Evolutionary conservation across 148 eudicot species (phyloP), one percentile per base, ranked within the genome.

Genomic region (Vaccinium vitisidaea): DNA sequence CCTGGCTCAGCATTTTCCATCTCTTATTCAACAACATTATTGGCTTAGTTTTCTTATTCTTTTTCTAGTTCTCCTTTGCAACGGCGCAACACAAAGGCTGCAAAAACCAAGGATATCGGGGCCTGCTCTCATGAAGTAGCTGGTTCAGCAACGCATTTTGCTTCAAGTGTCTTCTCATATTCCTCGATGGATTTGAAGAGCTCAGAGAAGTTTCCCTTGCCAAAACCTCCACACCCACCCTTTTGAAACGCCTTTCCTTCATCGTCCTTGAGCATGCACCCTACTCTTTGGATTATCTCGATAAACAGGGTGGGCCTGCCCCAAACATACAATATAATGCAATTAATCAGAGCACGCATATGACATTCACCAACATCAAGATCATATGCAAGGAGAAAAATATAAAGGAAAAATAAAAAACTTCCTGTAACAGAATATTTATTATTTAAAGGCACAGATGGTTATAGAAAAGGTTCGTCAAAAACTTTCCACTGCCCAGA

Each of bases 151-250:
- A 79, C 85, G 50, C 25, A 83, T 80, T 90, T 92, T 36, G 92
- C 91, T 89, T 96, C 98, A 6, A 96, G 98, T 25, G 95, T 93
- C 86, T 94, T 96, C 90, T 96, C 99, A n/a, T 91, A 96, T 78
- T 96, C 99, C 83, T 96, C 99, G 1, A 96, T 94, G n/a, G 99
- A 96, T 77, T 92, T 94, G 83, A 94, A 96, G 83, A 96, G 98
- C 91, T 94, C 98, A 0, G 98, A 92, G 88, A 96, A 94, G 87
- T 96, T 96, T 14, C 99, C 99, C 84, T 96, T 96, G n/a, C 99
- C 99, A 43, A 96, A 96, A 69, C 99, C 99, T 86, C 99, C 99
- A 81, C 99, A 96, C 0, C 98, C 98, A 48, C 95, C 97, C 88
- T 92, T 96, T 87, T 96, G 98, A 84, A 90, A 94, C 6, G 69